Percentiles rank a stretch among this genome's conserved stretches.
Conservation (phyloP, 1,284 basidiomycete species). For the Irpex sp. region DNA sequence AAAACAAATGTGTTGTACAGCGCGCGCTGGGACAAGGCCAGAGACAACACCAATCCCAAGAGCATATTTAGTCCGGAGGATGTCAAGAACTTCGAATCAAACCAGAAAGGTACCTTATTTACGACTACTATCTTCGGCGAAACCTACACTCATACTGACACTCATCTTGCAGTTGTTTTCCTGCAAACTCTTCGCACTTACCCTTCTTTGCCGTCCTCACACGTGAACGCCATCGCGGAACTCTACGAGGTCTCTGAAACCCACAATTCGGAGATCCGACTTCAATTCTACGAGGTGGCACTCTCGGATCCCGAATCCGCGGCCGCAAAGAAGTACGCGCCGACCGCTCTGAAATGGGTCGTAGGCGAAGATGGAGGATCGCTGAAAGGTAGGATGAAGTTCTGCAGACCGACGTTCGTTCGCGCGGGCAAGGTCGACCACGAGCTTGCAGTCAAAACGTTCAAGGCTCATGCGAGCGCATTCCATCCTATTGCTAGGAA, state of each 20-base stretch:
- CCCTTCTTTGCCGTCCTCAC: constrained; percentile 48
- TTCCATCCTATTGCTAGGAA: constrained; percentile 64
- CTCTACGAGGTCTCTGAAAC: constrained; percentile 53
- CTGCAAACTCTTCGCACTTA: constrained; percentile 65
- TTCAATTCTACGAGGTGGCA: constrained; percentile 68
- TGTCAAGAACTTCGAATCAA: constrained; percentile 55
- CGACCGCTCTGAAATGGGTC: constrained; percentile 58
- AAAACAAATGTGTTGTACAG: neutral
- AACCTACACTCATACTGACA: neutral
- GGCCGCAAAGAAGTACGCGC: constrained; percentile 48
- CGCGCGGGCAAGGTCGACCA: constrained; percentile 54
- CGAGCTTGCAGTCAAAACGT: constrained; percentile 59
- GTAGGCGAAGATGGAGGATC: constrained; percentile 56
- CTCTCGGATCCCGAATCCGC: constrained; percentile 46
- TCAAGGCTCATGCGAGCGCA: constrained; percentile 44
- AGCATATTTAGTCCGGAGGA: constrained; percentile 47
- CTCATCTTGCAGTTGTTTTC: constrained; percentile 55
- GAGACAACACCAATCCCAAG: neutral
- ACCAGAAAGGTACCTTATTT: constrained; percentile 54
- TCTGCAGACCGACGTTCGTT: constrained; percentile 68
- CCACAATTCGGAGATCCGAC: constrained; percentile 66
- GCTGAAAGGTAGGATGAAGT: constrained; percentile 79
- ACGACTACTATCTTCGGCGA: neutral
- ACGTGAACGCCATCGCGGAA: constrained; percentile 44
- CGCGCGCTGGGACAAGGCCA: constrained; percentile 1